These are phyloP conservation scores for Castanea sativa DNA, from an alignment of 306 rosid species.

Conservation along the genomic window DNA sequence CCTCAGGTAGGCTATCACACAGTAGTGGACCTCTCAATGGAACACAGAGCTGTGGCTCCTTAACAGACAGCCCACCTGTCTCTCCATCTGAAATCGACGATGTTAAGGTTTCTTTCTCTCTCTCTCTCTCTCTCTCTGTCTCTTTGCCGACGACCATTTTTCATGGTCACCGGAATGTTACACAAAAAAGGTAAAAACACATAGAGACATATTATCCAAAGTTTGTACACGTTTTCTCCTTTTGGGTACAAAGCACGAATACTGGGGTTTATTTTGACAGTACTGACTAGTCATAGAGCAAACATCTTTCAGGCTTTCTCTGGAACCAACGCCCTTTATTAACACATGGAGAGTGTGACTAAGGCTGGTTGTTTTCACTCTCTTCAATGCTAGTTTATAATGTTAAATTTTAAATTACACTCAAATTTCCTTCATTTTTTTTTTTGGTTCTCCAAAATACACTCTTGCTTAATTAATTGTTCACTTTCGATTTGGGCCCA, in stretches of 20 bases:
- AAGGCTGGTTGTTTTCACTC: constrained; percentile 13
- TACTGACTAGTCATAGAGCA: constrained; percentile 30
- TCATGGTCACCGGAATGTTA: constrained; percentile 35
- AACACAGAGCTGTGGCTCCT: constrained; percentile 68
- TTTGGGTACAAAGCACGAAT: too few species aligned
- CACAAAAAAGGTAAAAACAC: constrained; percentile 14
- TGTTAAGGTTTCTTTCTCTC: constrained; percentile 50
- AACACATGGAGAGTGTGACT: constrained; percentile 15
- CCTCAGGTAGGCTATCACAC: constrained; percentile 88
- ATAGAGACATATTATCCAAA: not conserved
- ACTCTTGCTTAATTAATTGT: too few species aligned
- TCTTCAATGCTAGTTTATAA: constrained; percentile 20
- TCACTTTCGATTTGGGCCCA: too few species aligned
- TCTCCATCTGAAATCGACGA: constrained; percentile 89
- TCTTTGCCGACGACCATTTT: constrained; percentile 6
- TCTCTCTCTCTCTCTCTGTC: not conserved
- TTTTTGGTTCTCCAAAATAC: too few species aligned
- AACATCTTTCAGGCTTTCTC: constrained; percentile 61
- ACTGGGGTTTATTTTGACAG: not conserved
- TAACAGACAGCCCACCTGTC: constrained; percentile 86
- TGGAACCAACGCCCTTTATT: constrained; percentile 42
- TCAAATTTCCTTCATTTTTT: too few species aligned
- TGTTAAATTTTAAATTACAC: too few species aligned
- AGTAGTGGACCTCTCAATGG: constrained; percentile 98
- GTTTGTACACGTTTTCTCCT: not conserved